These are phyloP conservation scores for Aspergillus awamori DNA, from an alignment of 2,329 filamentous ascomycete species.

Conservation along the genomic window DNA sequence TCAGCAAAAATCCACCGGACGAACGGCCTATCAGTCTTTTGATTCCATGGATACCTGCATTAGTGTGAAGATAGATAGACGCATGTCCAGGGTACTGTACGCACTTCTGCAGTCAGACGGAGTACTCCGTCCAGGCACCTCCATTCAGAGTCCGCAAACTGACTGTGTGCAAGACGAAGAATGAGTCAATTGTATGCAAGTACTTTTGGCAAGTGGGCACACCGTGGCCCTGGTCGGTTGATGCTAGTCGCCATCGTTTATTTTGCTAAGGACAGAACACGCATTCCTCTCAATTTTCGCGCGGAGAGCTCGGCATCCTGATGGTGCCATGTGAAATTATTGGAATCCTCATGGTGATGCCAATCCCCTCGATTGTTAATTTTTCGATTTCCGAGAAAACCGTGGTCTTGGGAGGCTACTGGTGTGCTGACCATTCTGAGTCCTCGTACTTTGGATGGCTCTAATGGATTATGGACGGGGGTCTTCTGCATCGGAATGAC, in stretches of 20 bases:
- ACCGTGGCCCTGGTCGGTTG: not conserved
- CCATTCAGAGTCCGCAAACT: not conserved
- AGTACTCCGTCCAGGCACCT: not conserved
- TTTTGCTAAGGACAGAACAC: not conserved
- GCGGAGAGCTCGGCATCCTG: not conserved
- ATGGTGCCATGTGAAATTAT: not conserved
- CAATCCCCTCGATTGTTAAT: not conserved
- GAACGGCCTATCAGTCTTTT: not conserved
- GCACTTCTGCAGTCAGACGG: not conserved
- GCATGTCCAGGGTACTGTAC: not conserved
- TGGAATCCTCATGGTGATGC: not conserved
- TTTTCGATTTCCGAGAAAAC: not conserved
- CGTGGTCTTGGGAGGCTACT: not conserved
- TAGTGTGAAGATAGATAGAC: not conserved
- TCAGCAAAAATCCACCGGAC: slow-evolving; percentile 1
- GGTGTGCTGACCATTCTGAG: not conserved
- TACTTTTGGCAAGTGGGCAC: not conserved
- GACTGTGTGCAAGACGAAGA: not conserved
- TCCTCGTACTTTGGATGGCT: not conserved
- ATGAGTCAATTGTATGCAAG: not conserved
- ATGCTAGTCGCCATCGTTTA: not conserved
- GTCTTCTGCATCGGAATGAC: not conserved
- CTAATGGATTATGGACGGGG: not conserved
- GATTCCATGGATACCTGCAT: slow-evolving; percentile 8
- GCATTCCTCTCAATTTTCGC: not conserved